phyloP scores from a whole-genome alignment of 164 flowering plant genomes.

The Pachysandra terminalis region DNA sequence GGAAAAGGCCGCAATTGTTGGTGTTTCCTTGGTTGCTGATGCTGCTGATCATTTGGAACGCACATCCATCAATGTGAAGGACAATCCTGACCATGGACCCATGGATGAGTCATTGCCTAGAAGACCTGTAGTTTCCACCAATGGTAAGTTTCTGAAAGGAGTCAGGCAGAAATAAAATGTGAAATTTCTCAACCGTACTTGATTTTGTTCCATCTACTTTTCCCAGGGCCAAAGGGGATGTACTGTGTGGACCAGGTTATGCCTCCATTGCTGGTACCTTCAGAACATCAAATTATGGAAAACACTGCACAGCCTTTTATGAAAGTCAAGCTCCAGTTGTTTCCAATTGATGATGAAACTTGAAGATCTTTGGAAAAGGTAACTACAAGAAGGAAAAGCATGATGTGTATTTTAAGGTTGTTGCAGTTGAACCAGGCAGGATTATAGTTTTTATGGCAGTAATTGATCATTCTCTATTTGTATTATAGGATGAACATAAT shows the following conservation, averaged over 20 bases:
- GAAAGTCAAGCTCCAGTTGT: conserved; percentile 93
- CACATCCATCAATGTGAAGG: conserved; percentile 34
- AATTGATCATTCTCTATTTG: background rate
- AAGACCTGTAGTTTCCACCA: conserved; percentile 7
- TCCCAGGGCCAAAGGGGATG: conserved; percentile 32
- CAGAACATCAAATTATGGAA: conserved; percentile 30
- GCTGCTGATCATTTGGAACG: conserved; percentile 99
- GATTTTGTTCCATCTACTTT: conserved; percentile 14
- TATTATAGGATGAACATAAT: conserved; percentile 79
- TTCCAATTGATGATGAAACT: conserved; percentile 88
- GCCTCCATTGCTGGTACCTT: conserved; percentile 21
- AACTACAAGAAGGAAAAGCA: conserved; percentile 9
- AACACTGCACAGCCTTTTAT: conserved; percentile 27
- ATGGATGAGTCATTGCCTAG: conserved; percentile 15
- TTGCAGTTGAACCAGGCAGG: background rate
- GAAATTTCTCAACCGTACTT: background rate
- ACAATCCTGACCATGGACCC: conserved; percentile 27
- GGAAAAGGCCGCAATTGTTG: conserved; percentile 99
- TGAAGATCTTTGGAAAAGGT: conserved; percentile 86
- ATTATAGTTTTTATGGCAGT: background rate
- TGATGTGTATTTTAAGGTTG: background rate
- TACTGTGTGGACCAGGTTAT: conserved; percentile 23
- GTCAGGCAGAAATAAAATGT: background rate
- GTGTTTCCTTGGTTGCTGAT: conserved; percentile 96
- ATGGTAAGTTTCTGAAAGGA: conserved; percentile 19